These are phyloP conservation scores for Vitis cinerea DNA, from an alignment of 164 flowering plant species.

Conservation along the genomic window DNA sequence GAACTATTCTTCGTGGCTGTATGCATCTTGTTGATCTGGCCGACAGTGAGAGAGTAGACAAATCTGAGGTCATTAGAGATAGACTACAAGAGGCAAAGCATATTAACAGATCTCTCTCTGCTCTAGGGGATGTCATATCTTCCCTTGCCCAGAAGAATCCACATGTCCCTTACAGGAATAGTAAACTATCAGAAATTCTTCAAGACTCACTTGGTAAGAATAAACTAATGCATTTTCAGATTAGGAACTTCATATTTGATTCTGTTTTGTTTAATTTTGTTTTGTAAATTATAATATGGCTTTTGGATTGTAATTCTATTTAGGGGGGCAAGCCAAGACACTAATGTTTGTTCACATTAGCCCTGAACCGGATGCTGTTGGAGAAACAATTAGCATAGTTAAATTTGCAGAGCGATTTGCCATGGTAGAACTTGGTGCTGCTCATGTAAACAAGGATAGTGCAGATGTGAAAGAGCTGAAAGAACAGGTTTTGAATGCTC, in stretches of 20 bases:
- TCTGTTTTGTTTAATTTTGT: neutral
- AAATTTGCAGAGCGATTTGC: conserved; percentile 83
- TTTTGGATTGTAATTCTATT: conserved; percentile 3
- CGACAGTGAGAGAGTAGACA: conserved; percentile 88
- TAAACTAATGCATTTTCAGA: neutral
- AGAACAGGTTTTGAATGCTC: conserved; percentile 44
- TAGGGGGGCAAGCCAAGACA: conserved; percentile 97
- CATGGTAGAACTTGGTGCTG: conserved; percentile 65
- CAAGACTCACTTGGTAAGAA: conserved; percentile 85
- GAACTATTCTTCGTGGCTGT: conserved; percentile 64
- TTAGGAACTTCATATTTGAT: neutral
- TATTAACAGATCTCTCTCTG: conserved; percentile 86
- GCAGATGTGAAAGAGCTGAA: conserved; percentile 55
- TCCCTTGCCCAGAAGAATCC: conserved; percentile 86
- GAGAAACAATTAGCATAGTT: conserved; percentile 75
- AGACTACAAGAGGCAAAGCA: conserved; percentile 92
- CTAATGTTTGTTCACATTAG: conserved; percentile 96
- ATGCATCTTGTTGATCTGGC: conserved; percentile 94
- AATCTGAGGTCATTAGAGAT: conserved; percentile 87
- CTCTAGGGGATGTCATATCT: conserved; percentile 85
- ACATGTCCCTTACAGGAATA: conserved; percentile 87
- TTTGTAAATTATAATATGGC: neutral
- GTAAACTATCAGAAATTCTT: conserved; percentile 76
- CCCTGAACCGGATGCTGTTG: conserved; percentile 68
- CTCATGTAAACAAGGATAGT: conserved; percentile 54